Percentiles rank a stretch among this genome's conserved stretches.
Evolutionary conservation across 1,284 basidiomycete species (phyloP).

Genomic region (Trametes pubescens): DNA sequence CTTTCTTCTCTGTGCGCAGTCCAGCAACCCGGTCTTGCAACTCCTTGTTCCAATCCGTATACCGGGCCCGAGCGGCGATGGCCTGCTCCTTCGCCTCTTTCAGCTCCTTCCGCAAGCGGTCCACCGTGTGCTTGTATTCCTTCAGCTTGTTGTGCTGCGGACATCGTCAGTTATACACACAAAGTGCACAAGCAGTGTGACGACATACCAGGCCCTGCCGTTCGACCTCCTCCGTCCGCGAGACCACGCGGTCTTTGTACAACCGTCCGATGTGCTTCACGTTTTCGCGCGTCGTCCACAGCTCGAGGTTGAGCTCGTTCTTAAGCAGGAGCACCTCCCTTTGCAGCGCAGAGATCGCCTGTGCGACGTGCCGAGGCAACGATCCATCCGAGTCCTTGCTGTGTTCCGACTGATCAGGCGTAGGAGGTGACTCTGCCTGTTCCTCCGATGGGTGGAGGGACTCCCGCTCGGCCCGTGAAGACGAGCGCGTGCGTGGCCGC

Average conservation of each 20-base stretch:
- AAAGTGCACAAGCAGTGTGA: not conserved
- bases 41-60: constrained; percentile 76
- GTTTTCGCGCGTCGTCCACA: constrained; percentile 82
- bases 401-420: constrained; percentile 8
- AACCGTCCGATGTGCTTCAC: constrained; percentile 80
- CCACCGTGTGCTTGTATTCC: constrained; percentile 72
- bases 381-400: constrained; percentile 18
- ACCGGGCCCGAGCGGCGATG: constrained; percentile 68
- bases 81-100: constrained; percentile 72
- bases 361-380: constrained; percentile 56
- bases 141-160: constrained; percentile 78
- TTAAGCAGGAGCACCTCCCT: constrained; percentile 75
- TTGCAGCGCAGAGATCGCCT: constrained; percentile 74
- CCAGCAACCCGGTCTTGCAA: constrained; percentile 71
- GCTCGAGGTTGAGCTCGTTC: constrained; percentile 83
- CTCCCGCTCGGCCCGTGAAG: constrained; percentile 33
- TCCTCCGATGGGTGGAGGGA: constrained; percentile 24
- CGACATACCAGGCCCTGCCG: constrained; percentile 77
- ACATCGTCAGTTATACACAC: not conserved
- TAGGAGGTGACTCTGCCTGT: constrained; percentile 17
- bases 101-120: constrained; percentile 66
- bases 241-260: constrained; percentile 75
- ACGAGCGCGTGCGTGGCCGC: constrained; percentile 32
- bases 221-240: constrained; percentile 78
- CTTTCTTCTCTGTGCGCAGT: constrained; percentile 72